These are phyloP conservation scores for Moesziomyces sp. DNA, from an alignment of 1,284 basidiomycete genomes.

Conservation along the genomic window DNA sequence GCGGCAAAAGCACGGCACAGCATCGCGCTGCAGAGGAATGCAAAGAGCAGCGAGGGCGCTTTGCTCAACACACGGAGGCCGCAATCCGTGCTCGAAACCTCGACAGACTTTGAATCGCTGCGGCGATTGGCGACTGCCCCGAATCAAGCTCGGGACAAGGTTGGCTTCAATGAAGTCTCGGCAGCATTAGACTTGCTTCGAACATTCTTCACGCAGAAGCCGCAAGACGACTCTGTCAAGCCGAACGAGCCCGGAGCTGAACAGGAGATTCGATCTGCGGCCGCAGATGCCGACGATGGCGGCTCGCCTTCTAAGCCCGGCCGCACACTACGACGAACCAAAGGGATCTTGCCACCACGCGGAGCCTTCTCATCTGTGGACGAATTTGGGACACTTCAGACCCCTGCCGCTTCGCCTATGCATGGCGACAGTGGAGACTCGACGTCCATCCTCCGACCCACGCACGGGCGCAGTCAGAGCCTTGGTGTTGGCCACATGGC, in stretches of 20 bases:
- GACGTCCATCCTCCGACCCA: neutral
- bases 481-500: neutral
- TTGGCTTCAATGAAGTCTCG: constrained; percentile 32
- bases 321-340: constrained; percentile 20
- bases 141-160: neutral
- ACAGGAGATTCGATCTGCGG: neutral
- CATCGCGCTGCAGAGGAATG: constrained; percentile 3
- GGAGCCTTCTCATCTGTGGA: constrained; percentile 9
- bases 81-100: constrained; percentile 20
- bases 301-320: constrained; percentile 7
- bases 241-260: neutral
- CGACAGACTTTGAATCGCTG: neutral
- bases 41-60: constrained; percentile 9
- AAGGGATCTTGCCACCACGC: constrained; percentile 20
- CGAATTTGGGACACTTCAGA: constrained; percentile 17
- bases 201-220: constrained; percentile 27
- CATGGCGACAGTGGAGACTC: neutral
- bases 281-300: neutral
- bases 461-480: constrained; percentile 9
- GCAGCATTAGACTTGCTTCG: constrained; percentile 24
- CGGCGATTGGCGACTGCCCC: neutral
- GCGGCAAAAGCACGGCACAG: constrained; percentile 5
- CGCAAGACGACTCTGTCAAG: neutral
- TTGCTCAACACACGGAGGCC: neutral
- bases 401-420: neutral